Conservation (phyloP, 2,329 filamentous ascomycete species). For the Colletotrichum sp. region DNA sequence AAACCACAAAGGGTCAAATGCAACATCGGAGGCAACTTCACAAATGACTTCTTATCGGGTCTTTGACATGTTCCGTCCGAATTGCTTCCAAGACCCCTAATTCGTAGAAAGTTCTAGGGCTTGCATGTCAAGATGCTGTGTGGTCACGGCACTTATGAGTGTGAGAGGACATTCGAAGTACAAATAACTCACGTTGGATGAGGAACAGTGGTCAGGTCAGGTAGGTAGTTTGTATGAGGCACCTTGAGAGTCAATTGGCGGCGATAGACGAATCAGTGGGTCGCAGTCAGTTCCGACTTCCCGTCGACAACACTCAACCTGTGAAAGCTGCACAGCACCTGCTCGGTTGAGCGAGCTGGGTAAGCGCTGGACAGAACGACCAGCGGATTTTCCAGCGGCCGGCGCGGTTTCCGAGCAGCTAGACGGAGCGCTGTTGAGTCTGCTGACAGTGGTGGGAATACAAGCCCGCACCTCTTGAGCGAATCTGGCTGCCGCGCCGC, state of each 20-base stretch:
- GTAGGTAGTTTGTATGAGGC: background rate
- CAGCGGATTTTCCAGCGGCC: conserved; percentile 9
- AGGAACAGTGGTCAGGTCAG: background rate
- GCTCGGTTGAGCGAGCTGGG: background rate
- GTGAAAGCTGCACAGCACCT: background rate
- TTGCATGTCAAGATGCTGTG: background rate
- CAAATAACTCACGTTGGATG: background rate
- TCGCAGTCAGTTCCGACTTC: background rate
- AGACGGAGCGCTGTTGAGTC: background rate
- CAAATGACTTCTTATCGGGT: background rate
- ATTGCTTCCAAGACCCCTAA: background rate
- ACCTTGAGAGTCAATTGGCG: background rate
- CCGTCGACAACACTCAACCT: background rate
- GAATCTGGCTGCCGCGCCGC: background rate
- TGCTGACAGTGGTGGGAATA: background rate
- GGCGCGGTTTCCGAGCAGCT: background rate
- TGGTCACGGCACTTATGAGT: background rate
- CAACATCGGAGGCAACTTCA: background rate
- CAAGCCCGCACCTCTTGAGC: background rate
- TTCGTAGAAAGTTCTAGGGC: background rate
- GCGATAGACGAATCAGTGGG: background rate
- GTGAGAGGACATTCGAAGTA: background rate
- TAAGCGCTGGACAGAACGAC: background rate
- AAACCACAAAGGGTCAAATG: background rate
- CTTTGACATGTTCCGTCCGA: background rate